Percentiles rank a stretch among this genome's conserved stretches.
Evolutionary conservation across 2,329 filamentous ascomycete genomes (phyloP).

Genomic region (Hortaea werneckii): DNA sequence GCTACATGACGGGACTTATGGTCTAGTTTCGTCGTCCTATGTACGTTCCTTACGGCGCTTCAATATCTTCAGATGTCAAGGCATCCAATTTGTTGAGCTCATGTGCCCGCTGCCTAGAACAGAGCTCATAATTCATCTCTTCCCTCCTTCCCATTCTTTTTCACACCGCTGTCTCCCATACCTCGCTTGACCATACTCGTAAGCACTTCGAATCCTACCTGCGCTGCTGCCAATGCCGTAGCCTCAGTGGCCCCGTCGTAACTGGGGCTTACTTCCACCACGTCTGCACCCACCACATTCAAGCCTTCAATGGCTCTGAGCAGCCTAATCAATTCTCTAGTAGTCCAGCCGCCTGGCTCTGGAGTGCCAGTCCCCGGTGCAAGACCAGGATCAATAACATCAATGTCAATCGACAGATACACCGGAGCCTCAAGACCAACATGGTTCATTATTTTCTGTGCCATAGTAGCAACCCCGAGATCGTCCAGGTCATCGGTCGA

Average conservation of each 20-base stretch:
- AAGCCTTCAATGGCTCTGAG: slow-evolving; percentile 69
- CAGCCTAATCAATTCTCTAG: slow-evolving; percentile 74
- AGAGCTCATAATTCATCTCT: too few species aligned
- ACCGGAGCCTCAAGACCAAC: slow-evolving; percentile 69
- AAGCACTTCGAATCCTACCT: slow-evolving; percentile 78
- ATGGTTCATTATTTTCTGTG: slow-evolving; percentile 57
- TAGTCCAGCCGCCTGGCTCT: slow-evolving; percentile 86
- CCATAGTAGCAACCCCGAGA: slow-evolving; percentile 60
- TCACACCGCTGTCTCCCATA: slow-evolving; percentile 22
- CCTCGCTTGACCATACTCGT: slow-evolving; percentile 61
- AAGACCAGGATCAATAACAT: slow-evolving; percentile 65
- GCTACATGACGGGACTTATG: too few species aligned
- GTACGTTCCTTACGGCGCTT: too few species aligned
- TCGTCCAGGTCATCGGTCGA: slow-evolving; percentile 83
- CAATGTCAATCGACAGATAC: slow-evolving; percentile 72
- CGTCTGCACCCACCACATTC: slow-evolving; percentile 80
- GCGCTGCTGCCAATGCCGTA: slow-evolving; percentile 72
- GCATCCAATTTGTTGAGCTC: too few species aligned
- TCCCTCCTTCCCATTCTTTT: too few species aligned
- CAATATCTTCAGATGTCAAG: too few species aligned
- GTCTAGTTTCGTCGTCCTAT: too few species aligned
- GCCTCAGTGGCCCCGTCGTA: slow-evolving; percentile 74
- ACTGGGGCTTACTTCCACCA: slow-evolving; percentile 79
- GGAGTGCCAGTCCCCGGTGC: slow-evolving; percentile 65
- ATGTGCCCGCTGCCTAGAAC: too few species aligned